These are phyloP conservation scores for Teratosphaeria zuluensis DNA, from an alignment of 2,329 filamentous ascomycete species.

Conservation along the genomic window DNA sequence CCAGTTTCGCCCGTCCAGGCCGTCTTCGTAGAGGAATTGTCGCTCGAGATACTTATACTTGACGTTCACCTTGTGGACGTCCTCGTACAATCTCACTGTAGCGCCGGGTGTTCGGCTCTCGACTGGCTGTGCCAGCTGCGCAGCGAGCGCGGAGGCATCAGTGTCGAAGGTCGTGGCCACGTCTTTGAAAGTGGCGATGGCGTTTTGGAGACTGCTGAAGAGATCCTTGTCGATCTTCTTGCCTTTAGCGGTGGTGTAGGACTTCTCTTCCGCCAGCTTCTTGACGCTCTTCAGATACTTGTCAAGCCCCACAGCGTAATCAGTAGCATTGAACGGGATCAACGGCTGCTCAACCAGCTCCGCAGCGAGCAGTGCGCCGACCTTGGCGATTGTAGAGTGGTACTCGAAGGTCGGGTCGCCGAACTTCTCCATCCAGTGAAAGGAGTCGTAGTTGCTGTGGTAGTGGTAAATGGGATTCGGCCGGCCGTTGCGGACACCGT, in stretches of 20 bases:
- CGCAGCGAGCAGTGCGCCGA: conserved; percentile 37
- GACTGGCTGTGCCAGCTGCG: conserved; percentile 22
- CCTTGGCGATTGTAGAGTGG: conserved; percentile 41
- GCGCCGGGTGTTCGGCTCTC: conserved; percentile 29
- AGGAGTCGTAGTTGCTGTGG: conserved; percentile 76
- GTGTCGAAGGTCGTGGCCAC: conserved; percentile 43
- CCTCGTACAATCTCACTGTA: conserved; percentile 14
- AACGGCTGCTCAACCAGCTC: conserved; percentile 39
- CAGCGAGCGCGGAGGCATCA: conserved; percentile 29
- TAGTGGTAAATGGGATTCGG: conserved; percentile 57
- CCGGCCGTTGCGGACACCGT: background rate
- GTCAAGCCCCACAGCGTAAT: conserved; percentile 34
- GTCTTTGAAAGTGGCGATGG: conserved; percentile 41
- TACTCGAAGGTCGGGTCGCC: conserved; percentile 57
- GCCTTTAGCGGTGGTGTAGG: background rate
- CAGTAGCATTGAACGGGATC: conserved; percentile 37
- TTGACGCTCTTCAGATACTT: conserved; percentile 36
- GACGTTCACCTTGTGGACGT: conserved; percentile 56
- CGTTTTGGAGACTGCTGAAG: conserved; percentile 39
- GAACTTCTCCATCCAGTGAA: conserved; percentile 72
- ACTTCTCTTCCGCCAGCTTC: conserved; percentile 14
- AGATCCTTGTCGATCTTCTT: conserved; percentile 22
- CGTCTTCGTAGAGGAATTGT: conserved; percentile 63
- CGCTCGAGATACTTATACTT: conserved; percentile 81
- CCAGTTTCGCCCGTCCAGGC: conserved; percentile 72